phyloP scores from a whole-genome alignment of 352 stramenopile species.

The Hyphochytrium catenoides region DNA sequence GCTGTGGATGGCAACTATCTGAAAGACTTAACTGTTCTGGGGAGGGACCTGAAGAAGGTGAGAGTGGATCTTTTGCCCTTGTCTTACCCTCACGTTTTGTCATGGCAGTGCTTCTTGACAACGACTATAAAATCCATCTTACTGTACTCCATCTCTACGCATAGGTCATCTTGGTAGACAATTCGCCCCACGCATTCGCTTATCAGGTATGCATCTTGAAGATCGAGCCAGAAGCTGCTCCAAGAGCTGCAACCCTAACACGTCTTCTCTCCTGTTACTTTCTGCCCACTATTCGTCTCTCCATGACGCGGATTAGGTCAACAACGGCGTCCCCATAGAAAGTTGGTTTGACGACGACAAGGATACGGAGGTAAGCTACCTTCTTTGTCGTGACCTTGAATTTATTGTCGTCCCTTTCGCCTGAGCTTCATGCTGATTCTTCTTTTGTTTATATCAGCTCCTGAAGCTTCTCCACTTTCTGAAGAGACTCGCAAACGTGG shows the following conservation, averaged over 20 bases:
- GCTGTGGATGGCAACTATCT: slow-evolving; percentile 93
- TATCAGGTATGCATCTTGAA: slow-evolving; percentile 73
- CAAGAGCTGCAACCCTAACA: not conserved
- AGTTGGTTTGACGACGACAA: slow-evolving; percentile 90
- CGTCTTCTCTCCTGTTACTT: not conserved
- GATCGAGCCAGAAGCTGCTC: not conserved
- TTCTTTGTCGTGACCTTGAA: no score
- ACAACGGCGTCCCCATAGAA: slow-evolving; percentile 95
- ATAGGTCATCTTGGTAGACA: slow-evolving; percentile 84
- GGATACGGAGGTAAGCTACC: no score
- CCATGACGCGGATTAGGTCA: slow-evolving; percentile 20
- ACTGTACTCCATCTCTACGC: no score
- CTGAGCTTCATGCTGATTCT: no score
- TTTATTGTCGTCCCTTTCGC: no score
- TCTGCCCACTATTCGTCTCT: not conserved
- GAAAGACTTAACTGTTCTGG: slow-evolving; percentile 93
- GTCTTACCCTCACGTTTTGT: slow-evolving; percentile 24
- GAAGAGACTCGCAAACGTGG: slow-evolving; percentile 45
- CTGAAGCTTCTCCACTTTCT: slow-evolving; percentile 87
- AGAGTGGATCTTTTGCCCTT: not conserved
- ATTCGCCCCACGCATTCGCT: slow-evolving; percentile 90
- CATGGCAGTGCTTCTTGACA: no score
- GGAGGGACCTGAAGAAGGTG: slow-evolving; percentile 46
- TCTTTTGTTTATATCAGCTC: no score
- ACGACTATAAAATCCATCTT: no score